phyloP scores from a whole-genome alignment of 1,139 yeast species.

The Saccharomyces pastorianus region DNA sequence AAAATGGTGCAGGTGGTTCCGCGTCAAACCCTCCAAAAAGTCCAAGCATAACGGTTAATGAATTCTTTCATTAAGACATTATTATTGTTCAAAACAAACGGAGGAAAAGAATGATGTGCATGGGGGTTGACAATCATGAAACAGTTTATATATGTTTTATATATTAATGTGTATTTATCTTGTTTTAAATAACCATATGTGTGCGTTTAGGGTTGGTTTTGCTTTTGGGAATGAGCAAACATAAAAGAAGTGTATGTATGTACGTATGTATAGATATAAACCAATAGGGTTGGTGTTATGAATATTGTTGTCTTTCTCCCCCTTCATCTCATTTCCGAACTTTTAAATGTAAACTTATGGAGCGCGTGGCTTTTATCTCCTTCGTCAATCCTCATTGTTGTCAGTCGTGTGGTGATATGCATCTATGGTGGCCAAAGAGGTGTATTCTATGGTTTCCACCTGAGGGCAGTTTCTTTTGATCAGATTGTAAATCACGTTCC shows the following conservation, averaged over 20 bases:
- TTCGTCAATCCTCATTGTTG: neutral
- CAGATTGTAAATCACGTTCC: conserved; percentile 24
- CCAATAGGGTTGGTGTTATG: too few relatives aligned
- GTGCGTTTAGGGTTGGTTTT: neutral
- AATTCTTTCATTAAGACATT: conserved; percentile 5
- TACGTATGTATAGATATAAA: neutral
- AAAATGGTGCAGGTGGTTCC: neutral
- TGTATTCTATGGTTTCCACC: conserved; percentile 19
- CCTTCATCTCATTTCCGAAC: neutral
- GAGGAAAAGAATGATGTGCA: too few relatives aligned
- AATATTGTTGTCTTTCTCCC: neutral
- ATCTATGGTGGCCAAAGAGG: conserved; percentile 23
- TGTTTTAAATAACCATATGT: neutral
- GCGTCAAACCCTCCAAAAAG: conserved; percentile 12
- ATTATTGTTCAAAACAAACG: neutral
- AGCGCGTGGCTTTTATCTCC: neutral
- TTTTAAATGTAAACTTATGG: neutral
- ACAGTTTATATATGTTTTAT: neutral
- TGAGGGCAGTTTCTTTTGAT: conserved; percentile 24
- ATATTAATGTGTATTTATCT: neutral
- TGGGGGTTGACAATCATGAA: too few relatives aligned
- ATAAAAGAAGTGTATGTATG: neutral
- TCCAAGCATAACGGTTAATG: conserved; percentile 21
- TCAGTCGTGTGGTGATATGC: conserved; percentile 9
- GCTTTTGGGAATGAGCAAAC: neutral